Percentiles rank a stretch among this genome's conserved stretches.
These are phyloP conservation scores for Zygosaccharomyces pseudobailii DNA, from an alignment of 1,139 yeast species.

Conservation along the genomic window DNA sequence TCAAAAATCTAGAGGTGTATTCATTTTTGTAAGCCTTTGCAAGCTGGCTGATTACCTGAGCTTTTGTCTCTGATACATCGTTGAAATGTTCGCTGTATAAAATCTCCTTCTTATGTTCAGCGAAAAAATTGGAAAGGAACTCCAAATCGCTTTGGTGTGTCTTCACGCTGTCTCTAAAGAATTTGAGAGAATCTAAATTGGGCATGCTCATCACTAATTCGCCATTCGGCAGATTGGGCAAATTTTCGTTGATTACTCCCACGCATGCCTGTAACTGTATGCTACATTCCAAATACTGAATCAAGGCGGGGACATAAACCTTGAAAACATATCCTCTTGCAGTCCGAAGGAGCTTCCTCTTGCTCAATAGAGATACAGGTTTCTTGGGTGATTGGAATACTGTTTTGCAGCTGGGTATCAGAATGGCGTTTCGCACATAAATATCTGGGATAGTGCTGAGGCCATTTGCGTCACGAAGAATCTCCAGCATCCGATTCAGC, in stretches of 20 bases:
- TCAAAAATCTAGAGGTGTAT: conserved; percentile 10
- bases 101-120: conserved; percentile 22
- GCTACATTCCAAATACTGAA: conserved; percentile 22
- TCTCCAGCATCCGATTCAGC: conserved; percentile 30
- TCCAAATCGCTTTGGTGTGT: conserved; percentile 16
- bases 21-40: conserved; percentile 18
- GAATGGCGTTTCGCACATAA: conserved; percentile 36
- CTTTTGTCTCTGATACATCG: conserved; percentile 25
- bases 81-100: conserved; percentile 23
- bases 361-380: conserved; percentile 33
- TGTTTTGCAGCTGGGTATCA: conserved; percentile 27
- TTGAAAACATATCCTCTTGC: conserved; percentile 32
- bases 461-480: conserved; percentile 36
- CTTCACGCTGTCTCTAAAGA: conserved; percentile 1
- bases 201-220: conserved; percentile 13
- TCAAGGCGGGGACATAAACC: conserved; percentile 30
- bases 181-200: conserved; percentile 6
- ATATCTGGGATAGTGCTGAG: conserved; percentile 38
- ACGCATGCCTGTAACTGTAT: conserved; percentile 20
- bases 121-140: conserved; percentile 20
- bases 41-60: conserved; percentile 12
- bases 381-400: conserved; percentile 33
- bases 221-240: conserved; percentile 3
- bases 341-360: conserved; percentile 31
- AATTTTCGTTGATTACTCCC: conserved; percentile 9